A percentile compares a stretch with the other conserved stretches of the same genome.
Conservation (phyloP, 129 eudicot genomes). For the sunflower (Helianthus annuus) region HanXRQr2.0-SUNRISE NC_035435.2:10705896-10706395, state of each 20-base stretch:
- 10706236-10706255: background rate
- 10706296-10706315: background rate
- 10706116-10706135: background rate
- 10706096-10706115: too few species aligned
- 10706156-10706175: background rate
- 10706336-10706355: conserved; percentile 13
- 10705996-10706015: too few species aligned
- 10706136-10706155: background rate
- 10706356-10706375: conserved; percentile 15
- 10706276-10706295: background rate
- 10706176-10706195: too few species aligned
- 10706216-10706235: background rate
- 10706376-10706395: conserved; percentile 23
- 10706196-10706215: background rate
- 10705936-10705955: background rate
- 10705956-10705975: too few species aligned
- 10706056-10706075: too few species aligned
- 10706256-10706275: background rate
- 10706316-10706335: conserved; percentile 9
- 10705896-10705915: background rate
- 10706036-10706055: too few species aligned
- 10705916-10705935: background rate
- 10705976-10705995: too few species aligned
- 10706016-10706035: too few species aligned
- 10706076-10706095: too few species aligned